phyloP scores from a whole-genome alignment of 208 protist species.

The Ichthyophonus hoferi region DNA sequence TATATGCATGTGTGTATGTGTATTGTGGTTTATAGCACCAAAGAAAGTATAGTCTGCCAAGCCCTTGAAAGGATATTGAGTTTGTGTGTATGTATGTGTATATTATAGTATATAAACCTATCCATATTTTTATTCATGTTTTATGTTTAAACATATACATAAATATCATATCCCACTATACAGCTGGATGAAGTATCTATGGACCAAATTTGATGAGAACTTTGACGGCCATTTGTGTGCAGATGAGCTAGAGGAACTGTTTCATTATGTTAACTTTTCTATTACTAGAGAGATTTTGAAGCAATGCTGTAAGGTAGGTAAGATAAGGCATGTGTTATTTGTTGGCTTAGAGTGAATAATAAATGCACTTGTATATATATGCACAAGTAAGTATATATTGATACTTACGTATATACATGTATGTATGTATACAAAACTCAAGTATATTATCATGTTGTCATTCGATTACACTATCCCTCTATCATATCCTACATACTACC shows the following conservation, averaged over 20 bases:
- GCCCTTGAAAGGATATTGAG: too few species aligned
- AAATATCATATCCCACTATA: too few species aligned
- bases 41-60: too few species aligned
- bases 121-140: too few species aligned
- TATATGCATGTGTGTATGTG: too few species aligned
- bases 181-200: neutral
- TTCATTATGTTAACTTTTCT: neutral
- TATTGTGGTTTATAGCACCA: too few species aligned
- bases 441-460: too few species aligned
- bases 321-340: neutral
- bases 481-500: too few species aligned
- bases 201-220: neutral
- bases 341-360: neutral
- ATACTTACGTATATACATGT: neutral
- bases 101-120: too few species aligned
- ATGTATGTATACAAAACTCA: neutral
- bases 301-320: neutral
- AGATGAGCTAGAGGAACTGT: neutral
- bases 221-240: neutral
- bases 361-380: neutral
- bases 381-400: neutral
- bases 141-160: too few species aligned
- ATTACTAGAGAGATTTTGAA: neutral
- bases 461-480: too few species aligned
- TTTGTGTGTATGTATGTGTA: too few species aligned